These are phyloP conservation scores for Collariella sp. DNA, from an alignment of 495 filamentous ascomycete genomes.

Conservation along the genomic window DNA sequence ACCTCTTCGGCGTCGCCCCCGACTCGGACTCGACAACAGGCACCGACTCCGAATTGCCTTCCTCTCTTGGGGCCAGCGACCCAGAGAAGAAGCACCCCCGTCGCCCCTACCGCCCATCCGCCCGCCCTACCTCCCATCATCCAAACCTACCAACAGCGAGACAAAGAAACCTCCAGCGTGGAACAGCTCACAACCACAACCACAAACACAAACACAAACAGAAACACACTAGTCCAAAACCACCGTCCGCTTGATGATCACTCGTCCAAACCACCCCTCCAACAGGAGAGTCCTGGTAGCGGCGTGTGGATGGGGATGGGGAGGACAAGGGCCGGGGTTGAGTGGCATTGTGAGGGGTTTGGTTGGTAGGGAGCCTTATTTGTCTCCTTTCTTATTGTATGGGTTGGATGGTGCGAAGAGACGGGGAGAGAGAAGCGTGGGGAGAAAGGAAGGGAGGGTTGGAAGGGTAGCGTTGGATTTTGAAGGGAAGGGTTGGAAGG, in stretches of 20 bases:
- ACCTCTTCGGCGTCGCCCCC: neutral
- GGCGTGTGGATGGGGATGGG: constrained; percentile 38
- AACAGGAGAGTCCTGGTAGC: constrained; percentile 42
- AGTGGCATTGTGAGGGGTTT: constrained; percentile 50
- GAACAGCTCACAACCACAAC: too few species aligned
- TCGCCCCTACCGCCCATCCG: constrained; percentile 4
- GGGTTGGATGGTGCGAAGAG: neutral
- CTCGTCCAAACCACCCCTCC: constrained; percentile 30
- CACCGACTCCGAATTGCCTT: constrained; percentile 12
- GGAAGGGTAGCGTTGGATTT: too few species aligned
- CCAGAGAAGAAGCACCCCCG: constrained; percentile 17
- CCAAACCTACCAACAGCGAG: neutral
- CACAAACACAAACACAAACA: too few species aligned
- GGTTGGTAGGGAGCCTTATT: constrained; percentile 34
- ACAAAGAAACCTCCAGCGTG: too few species aligned
- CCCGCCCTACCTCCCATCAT: neutral
- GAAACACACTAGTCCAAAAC: too few species aligned
- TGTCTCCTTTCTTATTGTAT: neutral
- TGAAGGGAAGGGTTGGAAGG: too few species aligned
- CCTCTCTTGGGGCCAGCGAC: constrained; percentile 9
- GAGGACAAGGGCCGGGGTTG: constrained; percentile 43
- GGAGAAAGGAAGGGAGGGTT: too few species aligned
- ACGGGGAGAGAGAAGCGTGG: too few species aligned
- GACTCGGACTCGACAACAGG: constrained; percentile 16
- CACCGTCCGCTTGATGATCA: too few species aligned